Evolutionary conservation across 306 rosid species (phyloP).

Genomic region (Myrica gale): DNA sequence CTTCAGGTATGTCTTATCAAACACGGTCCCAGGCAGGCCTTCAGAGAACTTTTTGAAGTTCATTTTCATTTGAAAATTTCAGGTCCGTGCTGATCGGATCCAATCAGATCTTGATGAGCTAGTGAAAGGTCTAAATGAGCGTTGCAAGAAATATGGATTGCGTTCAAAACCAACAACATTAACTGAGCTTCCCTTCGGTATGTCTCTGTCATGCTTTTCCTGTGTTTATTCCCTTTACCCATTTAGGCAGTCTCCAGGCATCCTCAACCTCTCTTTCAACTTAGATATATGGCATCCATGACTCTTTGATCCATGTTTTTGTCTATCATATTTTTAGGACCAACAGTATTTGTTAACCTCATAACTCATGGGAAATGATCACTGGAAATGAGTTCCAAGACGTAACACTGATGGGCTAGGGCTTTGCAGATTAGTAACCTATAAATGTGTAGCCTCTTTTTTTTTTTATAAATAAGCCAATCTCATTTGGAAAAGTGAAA

Average conservation of each 20-base stretch:
- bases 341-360: not conserved
- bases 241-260: constrained; percentile 12
- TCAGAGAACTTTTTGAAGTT: constrained; percentile 25
- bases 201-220: constrained; percentile 30
- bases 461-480: no score
- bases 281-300: constrained; percentile 4
- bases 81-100: constrained; percentile 66
- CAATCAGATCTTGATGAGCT: constrained; percentile 76
- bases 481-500: no score
- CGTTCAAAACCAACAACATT: constrained; percentile 77
- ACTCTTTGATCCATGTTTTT: not conserved
- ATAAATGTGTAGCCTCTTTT: not conserved
- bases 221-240: constrained; percentile 15
- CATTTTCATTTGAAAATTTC: constrained; percentile 42
- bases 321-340: not conserved
- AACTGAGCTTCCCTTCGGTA: constrained; percentile 95
- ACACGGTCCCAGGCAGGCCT: constrained; percentile 19
- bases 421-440: not conserved
- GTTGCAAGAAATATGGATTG: constrained; percentile 90
- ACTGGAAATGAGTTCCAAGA: not conserved
- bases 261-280: constrained; percentile 6
- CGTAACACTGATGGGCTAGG: no score
- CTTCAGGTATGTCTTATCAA: constrained; percentile 60
- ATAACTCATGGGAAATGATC: not conserved
- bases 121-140: constrained; percentile 78